Evolutionary conservation across 2,329 filamentous ascomycete species (phyloP).

Genomic region (Colletotrichum eremochloae): DNA sequence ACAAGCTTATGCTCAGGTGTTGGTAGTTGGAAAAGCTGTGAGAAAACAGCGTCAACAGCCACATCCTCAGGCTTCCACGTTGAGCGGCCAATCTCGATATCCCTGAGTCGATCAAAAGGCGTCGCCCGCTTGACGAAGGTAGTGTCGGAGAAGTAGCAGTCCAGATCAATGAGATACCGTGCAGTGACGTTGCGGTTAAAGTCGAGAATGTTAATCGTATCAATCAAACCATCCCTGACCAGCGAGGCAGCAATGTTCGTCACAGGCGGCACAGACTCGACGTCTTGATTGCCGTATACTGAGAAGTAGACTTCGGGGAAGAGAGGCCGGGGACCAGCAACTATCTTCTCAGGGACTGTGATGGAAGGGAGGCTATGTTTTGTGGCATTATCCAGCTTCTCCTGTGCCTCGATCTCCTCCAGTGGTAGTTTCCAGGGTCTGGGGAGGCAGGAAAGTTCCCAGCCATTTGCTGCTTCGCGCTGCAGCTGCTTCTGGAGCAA

Average conservation of each 20-base stretch:
- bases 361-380: constrained; percentile 86
- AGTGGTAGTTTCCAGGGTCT: constrained; percentile 75
- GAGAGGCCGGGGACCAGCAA: constrained; percentile 79
- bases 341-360: constrained; percentile 79
- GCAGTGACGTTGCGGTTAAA: constrained; percentile 92
- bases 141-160: constrained; percentile 90
- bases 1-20: constrained; percentile 92
- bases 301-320: constrained; percentile 97
- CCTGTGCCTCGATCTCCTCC: constrained; percentile 71
- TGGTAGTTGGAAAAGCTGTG: constrained; percentile 91
- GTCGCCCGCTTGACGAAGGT: constrained; percentile 96
- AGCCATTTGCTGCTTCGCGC: constrained; percentile 78
- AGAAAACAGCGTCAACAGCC: constrained; percentile 97
- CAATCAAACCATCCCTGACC: constrained; percentile 86
- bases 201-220: constrained; percentile 94
- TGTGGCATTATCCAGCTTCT: constrained; percentile 69
- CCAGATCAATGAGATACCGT: constrained; percentile 91
- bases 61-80: constrained; percentile 99
- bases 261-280: constrained; percentile 87
- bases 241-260: constrained; percentile 84
- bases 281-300: constrained; percentile 87
- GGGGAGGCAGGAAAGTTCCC: constrained; percentile 79
- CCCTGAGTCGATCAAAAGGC: constrained; percentile 88
- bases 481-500: constrained; percentile 90
- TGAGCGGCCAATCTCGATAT: constrained; percentile 72